These are phyloP conservation scores for Staphylotrichum longicolle DNA, from an alignment of 495 filamentous ascomycete genomes.

Conservation along the genomic window DNA sequence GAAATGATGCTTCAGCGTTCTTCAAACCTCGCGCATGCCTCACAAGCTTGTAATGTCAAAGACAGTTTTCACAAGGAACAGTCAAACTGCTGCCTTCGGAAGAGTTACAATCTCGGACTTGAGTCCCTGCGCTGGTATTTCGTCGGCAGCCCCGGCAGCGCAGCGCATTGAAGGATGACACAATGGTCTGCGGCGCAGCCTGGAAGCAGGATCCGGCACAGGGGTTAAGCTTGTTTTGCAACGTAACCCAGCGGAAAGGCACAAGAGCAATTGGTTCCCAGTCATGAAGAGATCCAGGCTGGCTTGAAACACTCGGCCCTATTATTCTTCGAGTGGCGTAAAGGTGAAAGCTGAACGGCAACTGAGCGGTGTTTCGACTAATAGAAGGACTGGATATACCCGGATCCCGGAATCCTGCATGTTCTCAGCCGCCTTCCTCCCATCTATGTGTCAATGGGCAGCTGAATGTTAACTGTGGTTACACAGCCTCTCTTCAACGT, in stretches of 20 bases:
- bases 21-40: too few relatives aligned
- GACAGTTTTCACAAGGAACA: too few relatives aligned
- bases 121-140: neutral
- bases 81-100: too few relatives aligned
- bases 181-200: slow-evolving; percentile 3
- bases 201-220: neutral
- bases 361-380: neutral
- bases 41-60: too few relatives aligned
- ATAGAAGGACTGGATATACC: neutral
- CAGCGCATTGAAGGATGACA: slow-evolving; percentile 1
- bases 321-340: neutral
- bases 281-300: neutral
- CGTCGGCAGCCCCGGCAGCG: neutral
- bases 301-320: neutral
- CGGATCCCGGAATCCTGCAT: neutral
- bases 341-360: neutral
- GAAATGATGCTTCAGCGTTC: too few relatives aligned
- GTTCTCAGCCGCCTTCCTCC: neutral
- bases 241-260: neutral
- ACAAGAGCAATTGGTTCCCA: neutral
- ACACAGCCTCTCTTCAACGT: neutral
- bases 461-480: neutral
- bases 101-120: too few relatives aligned
- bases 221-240: neutral
- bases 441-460: neutral